Percentiles rank a stretch among this genome's conserved stretches.
Evolutionary conservation across 164 flowering plant genomes (phyloP).

Genomic region (Echeveria elegans): DNA sequence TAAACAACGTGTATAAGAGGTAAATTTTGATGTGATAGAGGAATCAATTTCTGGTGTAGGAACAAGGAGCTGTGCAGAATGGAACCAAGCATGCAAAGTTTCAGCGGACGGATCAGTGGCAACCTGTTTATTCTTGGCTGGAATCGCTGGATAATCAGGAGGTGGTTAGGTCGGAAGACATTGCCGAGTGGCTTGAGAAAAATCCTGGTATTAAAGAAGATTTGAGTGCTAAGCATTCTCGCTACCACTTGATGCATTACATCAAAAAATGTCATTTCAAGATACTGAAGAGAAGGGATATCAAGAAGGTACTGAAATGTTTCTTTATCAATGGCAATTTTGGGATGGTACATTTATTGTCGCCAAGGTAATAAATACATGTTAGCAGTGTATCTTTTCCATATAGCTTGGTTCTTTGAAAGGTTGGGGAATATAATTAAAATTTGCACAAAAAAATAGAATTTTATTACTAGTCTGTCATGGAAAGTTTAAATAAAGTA

Average conservation of each 20-base stretch:
- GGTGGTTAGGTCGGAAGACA: slow-evolving; percentile 69
- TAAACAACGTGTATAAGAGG: too few relatives aligned
- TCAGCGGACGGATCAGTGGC: slow-evolving; percentile 86
- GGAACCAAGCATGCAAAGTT: slow-evolving; percentile 51
- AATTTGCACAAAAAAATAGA: too few relatives aligned
- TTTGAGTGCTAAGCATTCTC: slow-evolving; percentile 62
- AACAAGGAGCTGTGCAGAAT: slow-evolving; percentile 19
- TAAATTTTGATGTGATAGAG: not conserved
- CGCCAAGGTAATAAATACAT: not conserved
- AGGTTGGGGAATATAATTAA: too few relatives aligned
- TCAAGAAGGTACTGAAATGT: slow-evolving; percentile 34
- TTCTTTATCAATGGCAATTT: not conserved
- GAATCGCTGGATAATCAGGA: slow-evolving; percentile 68
- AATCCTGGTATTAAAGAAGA: slow-evolving; percentile 56
- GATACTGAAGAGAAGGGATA: slow-evolving; percentile 66
- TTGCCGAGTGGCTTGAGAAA: slow-evolving; percentile 64
- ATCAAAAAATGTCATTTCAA: slow-evolving; percentile 79
- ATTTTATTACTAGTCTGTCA: too few relatives aligned
- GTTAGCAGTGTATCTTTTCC: not conserved
- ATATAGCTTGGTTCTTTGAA: too few relatives aligned
- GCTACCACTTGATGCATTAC: slow-evolving; percentile 84
- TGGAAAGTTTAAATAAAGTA: too few relatives aligned
- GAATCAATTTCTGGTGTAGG: slow-evolving; percentile 24
- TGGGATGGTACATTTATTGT: not conserved
- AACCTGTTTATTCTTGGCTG: slow-evolving; percentile 83